Evolutionary conservation across 306 rosid genomes (phyloP).

Genomic region (Lathyrus oleraceus): DNA sequence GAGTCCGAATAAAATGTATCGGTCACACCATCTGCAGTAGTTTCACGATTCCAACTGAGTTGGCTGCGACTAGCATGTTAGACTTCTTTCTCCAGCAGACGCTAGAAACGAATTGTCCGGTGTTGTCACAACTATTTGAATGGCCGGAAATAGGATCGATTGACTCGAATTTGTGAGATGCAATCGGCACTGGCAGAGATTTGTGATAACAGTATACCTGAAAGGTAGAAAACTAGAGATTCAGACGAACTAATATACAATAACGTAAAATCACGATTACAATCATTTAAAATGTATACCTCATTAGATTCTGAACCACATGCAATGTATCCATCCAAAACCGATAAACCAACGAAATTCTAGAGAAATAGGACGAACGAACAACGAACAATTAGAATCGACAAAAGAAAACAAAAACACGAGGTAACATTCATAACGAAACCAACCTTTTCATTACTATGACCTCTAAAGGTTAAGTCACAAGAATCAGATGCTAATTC

Average conservation of each 20-base stretch:
- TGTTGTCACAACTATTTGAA: constrained; percentile 42
- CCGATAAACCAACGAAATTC: constrained; percentile 80
- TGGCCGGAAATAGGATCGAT: constrained; percentile 55
- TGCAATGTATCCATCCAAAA: constrained; percentile 63
- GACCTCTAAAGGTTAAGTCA: constrained; percentile 60
- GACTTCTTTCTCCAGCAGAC: constrained; percentile 75
- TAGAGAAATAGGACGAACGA: constrained; percentile 34
- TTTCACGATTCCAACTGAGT: constrained; percentile 66
- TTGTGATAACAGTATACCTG: constrained; percentile 70
- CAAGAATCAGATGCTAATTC: constrained; percentile 52
- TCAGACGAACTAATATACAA: no score
- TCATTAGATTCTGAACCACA: constrained; percentile 84
- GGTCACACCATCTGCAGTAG: constrained; percentile 60
- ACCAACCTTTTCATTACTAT: constrained; percentile 67
- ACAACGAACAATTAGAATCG: constrained; percentile 36
- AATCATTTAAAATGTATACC: constrained; percentile 40
- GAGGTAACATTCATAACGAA: background rate
- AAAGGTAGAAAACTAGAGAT: constrained; percentile 15
- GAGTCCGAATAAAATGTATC: constrained; percentile 13
- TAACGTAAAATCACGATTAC: background rate
- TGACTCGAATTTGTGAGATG: constrained; percentile 57
- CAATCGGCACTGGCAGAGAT: constrained; percentile 63
- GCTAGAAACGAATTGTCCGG: constrained; percentile 66
- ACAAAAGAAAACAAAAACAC: background rate
- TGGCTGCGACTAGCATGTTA: constrained; percentile 62